Percentiles rank a stretch among this genome's conserved stretches.
Evolutionary conservation across 768 basidiomycete genomes (phyloP).

Genomic region (Serpula lacrymans): DNA sequence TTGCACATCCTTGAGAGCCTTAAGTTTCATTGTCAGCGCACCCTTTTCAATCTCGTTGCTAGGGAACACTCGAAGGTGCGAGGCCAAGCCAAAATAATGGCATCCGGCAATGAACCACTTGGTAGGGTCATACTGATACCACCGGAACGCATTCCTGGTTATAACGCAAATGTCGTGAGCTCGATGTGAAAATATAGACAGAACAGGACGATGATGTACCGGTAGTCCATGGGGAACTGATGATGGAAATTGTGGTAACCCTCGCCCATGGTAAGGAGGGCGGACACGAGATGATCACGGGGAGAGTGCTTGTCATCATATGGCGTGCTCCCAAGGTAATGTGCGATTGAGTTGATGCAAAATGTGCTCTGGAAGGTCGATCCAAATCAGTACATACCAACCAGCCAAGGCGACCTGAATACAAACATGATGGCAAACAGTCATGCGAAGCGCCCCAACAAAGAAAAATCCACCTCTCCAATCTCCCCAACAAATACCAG

Average conservation of each 20-base stretch:
- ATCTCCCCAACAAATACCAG: constrained; percentile 71
- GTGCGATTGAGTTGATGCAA: constrained; percentile 86
- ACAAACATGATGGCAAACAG: constrained; percentile 79
- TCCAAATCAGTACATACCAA: not conserved
- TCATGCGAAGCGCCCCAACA: constrained; percentile 66
- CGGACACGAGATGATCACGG: constrained; percentile 77
- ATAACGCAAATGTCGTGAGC: not conserved
- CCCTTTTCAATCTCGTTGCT: constrained; percentile 87
- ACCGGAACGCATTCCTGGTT: constrained; percentile 64
- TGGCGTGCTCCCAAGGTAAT: constrained; percentile 76
- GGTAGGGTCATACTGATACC: constrained; percentile 72
- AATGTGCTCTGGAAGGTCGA: constrained; percentile 61
- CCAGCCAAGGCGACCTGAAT: constrained; percentile 5
- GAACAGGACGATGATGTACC: constrained; percentile 8
- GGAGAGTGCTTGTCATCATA: constrained; percentile 81
- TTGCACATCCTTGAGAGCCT: constrained; percentile 61
- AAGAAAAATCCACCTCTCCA: constrained; percentile 78
- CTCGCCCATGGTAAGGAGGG: constrained; percentile 73
- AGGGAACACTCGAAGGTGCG: constrained; percentile 79
- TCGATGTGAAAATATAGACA: constrained; percentile 4
- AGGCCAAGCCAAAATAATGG: constrained; percentile 65
- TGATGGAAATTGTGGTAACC: constrained; percentile 79
- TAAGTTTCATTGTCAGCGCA: constrained; percentile 79
- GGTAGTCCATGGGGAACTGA: constrained; percentile 79
- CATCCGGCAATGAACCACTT: constrained; percentile 79